Evolutionary conservation across 306 rosid species (phyloP), one percentile per base, ranked within the genome.

Genomic region (Prunus armeniaca): DNA sequence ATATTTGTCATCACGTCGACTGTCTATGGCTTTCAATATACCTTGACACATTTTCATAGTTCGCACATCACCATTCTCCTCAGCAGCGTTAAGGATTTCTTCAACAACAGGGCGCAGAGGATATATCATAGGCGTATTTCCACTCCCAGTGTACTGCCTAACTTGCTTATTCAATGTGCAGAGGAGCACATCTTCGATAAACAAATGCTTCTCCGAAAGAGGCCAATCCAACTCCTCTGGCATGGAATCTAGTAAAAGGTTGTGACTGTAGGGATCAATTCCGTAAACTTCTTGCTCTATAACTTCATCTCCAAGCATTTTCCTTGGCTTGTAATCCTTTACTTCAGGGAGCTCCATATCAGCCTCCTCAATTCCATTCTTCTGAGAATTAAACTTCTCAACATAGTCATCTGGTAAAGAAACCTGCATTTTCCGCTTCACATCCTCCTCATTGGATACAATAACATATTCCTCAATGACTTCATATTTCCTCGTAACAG

Each of bases 331-430:
- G 82, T 87, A 96, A 71, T 86, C 90, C 87, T 96, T 96, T 66
- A 96, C 99, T 90, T 96, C 99, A 62, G 99, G 99, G 67, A 96
- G 93, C 76, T 91, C 99, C 99, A 92, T 91, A 83, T 96, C 99
- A 46, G 96, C 86, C 84, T 96, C 99, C 88, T 96, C 99, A 50
- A 79, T 88, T 70, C 98, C 99, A 88, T 85, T 96, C 87, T 91
- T 96, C 84, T 92, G 98, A 3, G 96, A 95, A 69, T 76, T 82
- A 71, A 96, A 83, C 88, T 96, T 96, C 88, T 91, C 98, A 65
- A 86, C 86, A 88, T 91, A 96, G 82, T 93, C 98, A 83, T 96
- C 96, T 5, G 99, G 99, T 78, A 96, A 87, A 62, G 99, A 91
- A 61, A 91, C 98, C 83, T 83, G 87, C 99, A 96, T 96, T 79